These are phyloP conservation scores for Aureobasidium melanogenum DNA, from an alignment of 2,329 filamentous ascomycete species.

Conservation along the genomic window DNA sequence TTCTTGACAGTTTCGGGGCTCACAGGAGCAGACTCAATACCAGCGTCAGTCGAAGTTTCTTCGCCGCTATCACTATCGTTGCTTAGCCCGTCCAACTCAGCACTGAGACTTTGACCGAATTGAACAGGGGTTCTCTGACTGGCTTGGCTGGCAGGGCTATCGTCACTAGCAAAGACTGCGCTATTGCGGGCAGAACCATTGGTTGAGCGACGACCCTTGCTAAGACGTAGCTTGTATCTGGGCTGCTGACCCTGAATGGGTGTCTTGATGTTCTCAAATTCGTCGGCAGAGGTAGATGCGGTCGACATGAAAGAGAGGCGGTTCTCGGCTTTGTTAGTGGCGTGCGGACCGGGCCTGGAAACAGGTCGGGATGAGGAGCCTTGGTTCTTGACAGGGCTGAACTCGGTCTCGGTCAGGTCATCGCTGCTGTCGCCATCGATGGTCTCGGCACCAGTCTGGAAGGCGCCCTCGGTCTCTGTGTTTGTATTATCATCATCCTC, in stretches of 20 bases:
- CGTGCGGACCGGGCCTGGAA: slow-evolving; percentile 28
- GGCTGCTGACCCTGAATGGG: slow-evolving; percentile 55
- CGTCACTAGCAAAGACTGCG: slow-evolving; percentile 34
- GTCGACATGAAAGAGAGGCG: slow-evolving; percentile 74
- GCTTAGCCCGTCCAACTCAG: slow-evolving; percentile 75
- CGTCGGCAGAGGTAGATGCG: slow-evolving; percentile 74
- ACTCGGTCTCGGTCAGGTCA: slow-evolving; percentile 76
- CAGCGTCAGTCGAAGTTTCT: slow-evolving; percentile 14
- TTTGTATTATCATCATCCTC: slow-evolving; percentile 54
- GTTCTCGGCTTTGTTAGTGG: slow-evolving; percentile 42
- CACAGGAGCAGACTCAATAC: slow-evolving; percentile 10
- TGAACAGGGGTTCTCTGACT: slow-evolving; percentile 36
- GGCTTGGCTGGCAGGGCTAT: slow-evolving; percentile 40
- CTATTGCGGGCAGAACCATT: slow-evolving; percentile 12
- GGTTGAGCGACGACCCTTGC: slow-evolving; percentile 20
- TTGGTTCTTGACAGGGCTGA: slow-evolving; percentile 21
- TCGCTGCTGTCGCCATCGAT: slow-evolving; percentile 63
- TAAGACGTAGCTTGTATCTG: slow-evolving; percentile 63
- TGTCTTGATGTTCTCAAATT: slow-evolving; percentile 58
- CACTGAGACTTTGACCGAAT: slow-evolving; percentile 72
- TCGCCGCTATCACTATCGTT: slow-evolving; percentile 39
- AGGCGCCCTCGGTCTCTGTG: slow-evolving; percentile 78
- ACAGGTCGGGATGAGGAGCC: slow-evolving; percentile 20
- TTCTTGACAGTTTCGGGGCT: slow-evolving; percentile 9
- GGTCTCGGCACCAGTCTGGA: slow-evolving; percentile 83